Base-by-base conservation (phyloP, 2,329 filamentous ascomycete species). In the Penicillium sp. region DNA sequence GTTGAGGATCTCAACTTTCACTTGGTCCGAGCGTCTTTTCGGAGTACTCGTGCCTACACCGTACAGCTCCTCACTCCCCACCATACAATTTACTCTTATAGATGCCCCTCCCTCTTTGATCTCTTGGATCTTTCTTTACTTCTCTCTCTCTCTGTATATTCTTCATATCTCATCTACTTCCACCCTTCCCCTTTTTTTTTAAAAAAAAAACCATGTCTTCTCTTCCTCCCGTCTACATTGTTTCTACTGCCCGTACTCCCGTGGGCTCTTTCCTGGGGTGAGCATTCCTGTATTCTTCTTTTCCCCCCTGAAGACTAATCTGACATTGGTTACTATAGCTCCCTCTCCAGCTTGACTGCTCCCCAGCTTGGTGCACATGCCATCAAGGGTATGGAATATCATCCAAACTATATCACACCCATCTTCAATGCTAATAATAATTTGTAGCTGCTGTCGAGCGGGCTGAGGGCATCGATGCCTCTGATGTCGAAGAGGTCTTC, bases 261-360 rank as follows among this genome's bases (percentile, higher is more conserved):
- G 84, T 96, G 65, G 94, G 94, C 70, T 93, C 90, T 66, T 99
- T 99, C 80, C 86, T 96, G 72, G 94, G 94, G 91, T 96, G 79
- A 76, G 83, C 67, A 60, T 56, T 54, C 60, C 62, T 59, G 31
- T 42, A 29, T 33, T 33, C 35, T 36, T 54, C 33, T 44, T 57
- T 42, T 39, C 19, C 17, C 23, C 33, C 23, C 27, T 47, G 35
- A 31, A 47, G 25, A 15, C 43, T 44, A 27, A 63, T 68, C 56
- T 65, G 44, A 61, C 52, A 19, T 50, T 51, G 33, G 53, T 21
- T 61, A 50, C 41, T 39, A 4, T 73, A 96, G 93, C 74, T 93
- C 92, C 61, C 86, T 99, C 56, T 92, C 92, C 61, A 93, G 90
- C 77, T 83, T 96, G 74, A 91, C 82, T 73, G 94, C 94, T 58